A percentile compares a stretch with the other conserved stretches of the same genome.
Conservation (phyloP, 225 moss, liverwort and hornwort genomes). For the Neckera pumila region DNA sequence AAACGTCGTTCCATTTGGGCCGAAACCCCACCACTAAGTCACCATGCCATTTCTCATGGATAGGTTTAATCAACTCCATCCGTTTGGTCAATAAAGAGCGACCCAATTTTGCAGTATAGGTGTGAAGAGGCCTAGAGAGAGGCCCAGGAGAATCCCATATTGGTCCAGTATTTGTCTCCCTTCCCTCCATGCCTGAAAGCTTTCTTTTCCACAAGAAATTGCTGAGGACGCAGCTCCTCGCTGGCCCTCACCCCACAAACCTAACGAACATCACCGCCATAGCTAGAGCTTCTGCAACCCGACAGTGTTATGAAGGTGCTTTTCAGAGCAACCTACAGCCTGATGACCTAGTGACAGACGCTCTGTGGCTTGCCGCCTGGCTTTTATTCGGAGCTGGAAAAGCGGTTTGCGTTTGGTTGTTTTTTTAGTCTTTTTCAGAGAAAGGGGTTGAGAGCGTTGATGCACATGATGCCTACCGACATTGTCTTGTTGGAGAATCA, state of each 20-base stretch:
- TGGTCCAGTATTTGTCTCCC: neutral
- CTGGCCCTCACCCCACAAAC: neutral
- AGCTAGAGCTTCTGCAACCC: neutral
- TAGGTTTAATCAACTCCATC: no score
- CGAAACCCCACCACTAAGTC: no score
- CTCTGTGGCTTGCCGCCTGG: neutral
- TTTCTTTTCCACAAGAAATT: neutral
- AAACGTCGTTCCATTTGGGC: no score
- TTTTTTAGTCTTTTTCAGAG: neutral
- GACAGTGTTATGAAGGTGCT: neutral
- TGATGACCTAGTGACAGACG: neutral
- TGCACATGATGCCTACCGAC: neutral
- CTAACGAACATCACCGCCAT: neutral
- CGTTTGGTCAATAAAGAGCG: no score
- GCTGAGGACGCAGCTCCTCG: neutral
- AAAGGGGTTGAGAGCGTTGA: neutral
- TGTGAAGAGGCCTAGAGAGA: no score
- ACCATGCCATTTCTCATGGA: no score
- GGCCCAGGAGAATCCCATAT: no score
- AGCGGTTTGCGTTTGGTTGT: neutral
- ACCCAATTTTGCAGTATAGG: no score
- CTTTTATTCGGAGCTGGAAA: neutral
- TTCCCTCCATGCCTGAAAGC: neutral
- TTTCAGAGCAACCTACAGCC: neutral
- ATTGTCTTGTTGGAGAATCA: neutral